Evolutionary conservation across 805 yeast genomes (phyloP), one percentile per base, ranked within the genome.

Genomic region (Candida lessepsii): DNA sequence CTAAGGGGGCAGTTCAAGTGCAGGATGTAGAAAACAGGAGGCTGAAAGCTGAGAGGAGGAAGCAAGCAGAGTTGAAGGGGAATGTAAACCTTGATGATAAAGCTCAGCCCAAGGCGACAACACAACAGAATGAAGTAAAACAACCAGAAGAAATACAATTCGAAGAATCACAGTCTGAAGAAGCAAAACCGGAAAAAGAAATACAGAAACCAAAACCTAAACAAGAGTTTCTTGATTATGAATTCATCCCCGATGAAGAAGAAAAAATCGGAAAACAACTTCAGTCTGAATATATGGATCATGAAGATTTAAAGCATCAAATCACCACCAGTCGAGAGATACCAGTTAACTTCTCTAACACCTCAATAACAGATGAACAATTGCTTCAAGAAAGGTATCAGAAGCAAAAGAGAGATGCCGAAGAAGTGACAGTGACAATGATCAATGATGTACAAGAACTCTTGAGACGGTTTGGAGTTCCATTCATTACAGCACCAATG

Each of bases 401-500:
- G 27, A 80, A 78, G 47, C 87, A 86, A 23, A 76, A 80, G 42
- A 73, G 98, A 50, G 97, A 91, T 58, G 78, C 97, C 0, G 98
- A 93, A 54, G 95, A 86, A 51, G 96, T 91, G 1, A 85, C 96
- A 0, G 75, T 77, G 5, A 76, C 76, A 1, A 93, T 93, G 97
- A 76, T 91, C 17, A 70, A 72, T 27, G 98, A 93, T 56, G 93
- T 95, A 14, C 96, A 93, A 61, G 96, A 89, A 47, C 67, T 93
- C 29, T 67, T 93, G 7, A 76, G 84, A 20, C 63, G 91, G 39
- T 93, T 93, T 69, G 99, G 99, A 1, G 85, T 93, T 4, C 99
- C 99, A 0, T 93, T 79, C 50, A 75, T 93, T 8, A 86, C 96
- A 0, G 97, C 99, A 0, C 99, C 99, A 1, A 88, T 88, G 90